Conservation (phyloP, 176 grass and related monocot genomes). For the Oryza coarctata region DNA sequence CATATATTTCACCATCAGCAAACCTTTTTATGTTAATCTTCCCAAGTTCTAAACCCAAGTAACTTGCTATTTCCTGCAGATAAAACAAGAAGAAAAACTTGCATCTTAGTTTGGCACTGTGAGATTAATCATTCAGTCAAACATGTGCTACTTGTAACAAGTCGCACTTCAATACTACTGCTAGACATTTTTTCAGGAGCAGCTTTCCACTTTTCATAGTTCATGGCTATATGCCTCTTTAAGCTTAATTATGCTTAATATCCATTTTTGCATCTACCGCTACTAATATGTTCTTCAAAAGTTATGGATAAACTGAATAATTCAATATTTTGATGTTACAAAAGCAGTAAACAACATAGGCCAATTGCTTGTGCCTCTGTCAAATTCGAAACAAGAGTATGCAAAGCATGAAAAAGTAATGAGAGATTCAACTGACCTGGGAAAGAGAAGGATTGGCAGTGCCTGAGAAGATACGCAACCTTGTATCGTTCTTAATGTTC, state of each 20-base stretch:
- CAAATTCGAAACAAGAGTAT: neutral
- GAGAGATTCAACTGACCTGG: constrained; percentile 51
- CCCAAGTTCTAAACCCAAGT: constrained; percentile 94
- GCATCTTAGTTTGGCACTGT: neutral
- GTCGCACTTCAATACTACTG: neutral
- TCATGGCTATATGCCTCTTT: neutral
- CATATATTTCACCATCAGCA: constrained; percentile 95
- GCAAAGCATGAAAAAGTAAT: neutral
- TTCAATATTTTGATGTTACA: neutral
- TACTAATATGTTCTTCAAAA: neutral
- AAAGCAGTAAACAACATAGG: neutral
- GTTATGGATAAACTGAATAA: neutral
- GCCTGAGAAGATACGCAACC: constrained; percentile 93
- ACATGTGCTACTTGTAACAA: neutral
- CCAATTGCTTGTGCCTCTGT: neutral
- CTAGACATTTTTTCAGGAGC: neutral
- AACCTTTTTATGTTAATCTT: constrained; percentile 96
- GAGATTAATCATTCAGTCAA: neutral
- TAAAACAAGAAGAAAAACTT: constrained; percentile 15
- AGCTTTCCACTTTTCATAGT: neutral
- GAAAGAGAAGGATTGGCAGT: constrained; percentile 76
- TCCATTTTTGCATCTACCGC: neutral
- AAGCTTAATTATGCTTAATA: constrained; percentile 3
- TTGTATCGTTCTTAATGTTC: constrained; percentile 50
- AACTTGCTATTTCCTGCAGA: constrained; percentile 93